These are phyloP conservation scores for Cyclotella cryptica DNA, from an alignment of 108 stramenopile genomes.

Conservation along the genomic window DNA sequence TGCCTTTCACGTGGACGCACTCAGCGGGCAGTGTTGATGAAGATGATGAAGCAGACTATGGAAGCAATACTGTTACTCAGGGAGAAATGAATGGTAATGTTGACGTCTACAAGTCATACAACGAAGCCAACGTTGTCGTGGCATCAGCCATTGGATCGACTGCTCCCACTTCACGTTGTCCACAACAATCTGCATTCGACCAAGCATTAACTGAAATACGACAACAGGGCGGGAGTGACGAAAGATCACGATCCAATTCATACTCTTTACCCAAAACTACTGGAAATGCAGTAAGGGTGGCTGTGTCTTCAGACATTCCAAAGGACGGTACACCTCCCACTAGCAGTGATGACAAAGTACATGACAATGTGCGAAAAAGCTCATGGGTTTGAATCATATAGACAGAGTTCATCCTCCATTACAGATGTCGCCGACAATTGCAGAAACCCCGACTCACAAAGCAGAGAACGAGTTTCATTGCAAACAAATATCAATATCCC, in stretches of 20 bases:
- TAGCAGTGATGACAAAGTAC: neutral
- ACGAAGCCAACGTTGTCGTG: neutral
- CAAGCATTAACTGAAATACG: slow-evolving; percentile 29
- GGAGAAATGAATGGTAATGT: no score
- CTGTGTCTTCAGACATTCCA: neutral
- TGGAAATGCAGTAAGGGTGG: neutral
- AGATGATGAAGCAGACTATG: neutral
- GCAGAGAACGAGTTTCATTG: slow-evolving; percentile 10
- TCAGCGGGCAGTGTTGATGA: slow-evolving; percentile 4
- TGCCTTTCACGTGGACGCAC: slow-evolving; percentile 7
- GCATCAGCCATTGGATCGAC: neutral
- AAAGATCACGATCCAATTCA: slow-evolving; percentile 19
- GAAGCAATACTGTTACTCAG: no score
- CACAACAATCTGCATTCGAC: slow-evolving; percentile 30
- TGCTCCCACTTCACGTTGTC: neutral
- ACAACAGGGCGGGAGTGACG: neutral
- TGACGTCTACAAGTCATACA: no score
- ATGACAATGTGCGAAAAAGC: slow-evolving; percentile 10
- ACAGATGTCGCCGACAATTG: neutral
- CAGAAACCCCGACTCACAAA: neutral
- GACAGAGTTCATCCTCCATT: neutral
- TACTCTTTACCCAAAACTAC: slow-evolving; percentile 7
- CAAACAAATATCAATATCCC: slow-evolving; percentile 8
- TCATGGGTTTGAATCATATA: neutral
- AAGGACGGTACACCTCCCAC: neutral